Conservation (phyloP, 352 stramenopile genomes). For the Globisporangium paroecandrum region DNA sequence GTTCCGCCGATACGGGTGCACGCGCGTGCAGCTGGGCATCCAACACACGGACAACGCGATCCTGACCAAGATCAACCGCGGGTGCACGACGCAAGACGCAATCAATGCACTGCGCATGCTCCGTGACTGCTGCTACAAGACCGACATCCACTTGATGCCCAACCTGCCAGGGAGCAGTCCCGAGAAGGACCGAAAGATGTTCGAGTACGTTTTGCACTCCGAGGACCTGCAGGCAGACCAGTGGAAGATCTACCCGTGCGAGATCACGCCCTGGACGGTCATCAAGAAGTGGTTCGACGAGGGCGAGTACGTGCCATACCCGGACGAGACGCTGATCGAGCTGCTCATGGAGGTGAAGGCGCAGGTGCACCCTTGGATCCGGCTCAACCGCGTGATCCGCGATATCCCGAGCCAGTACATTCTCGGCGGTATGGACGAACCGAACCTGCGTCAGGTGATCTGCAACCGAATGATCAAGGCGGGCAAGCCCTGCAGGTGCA, state of each 20-base stretch:
- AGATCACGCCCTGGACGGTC: conserved; percentile 89
- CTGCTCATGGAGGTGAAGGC: conserved; percentile 89
- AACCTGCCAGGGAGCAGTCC: conserved; percentile 86
- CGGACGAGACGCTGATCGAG: conserved; percentile 84
- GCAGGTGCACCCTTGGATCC: conserved; percentile 93
- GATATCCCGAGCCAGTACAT: conserved; percentile 95
- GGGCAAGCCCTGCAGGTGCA: conserved; percentile 82
- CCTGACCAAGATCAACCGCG: conserved; percentile 90
- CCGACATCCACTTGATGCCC: conserved; percentile 92
- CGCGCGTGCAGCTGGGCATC: conserved; percentile 87
- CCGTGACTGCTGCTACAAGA: conserved; percentile 93
- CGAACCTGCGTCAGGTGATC: conserved; percentile 90
- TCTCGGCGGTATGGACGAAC: conserved; percentile 89
- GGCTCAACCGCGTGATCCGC: conserved; percentile 91
- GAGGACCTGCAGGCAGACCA: conserved; percentile 91
- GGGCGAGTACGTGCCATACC: conserved; percentile 88
- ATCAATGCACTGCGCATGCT: conserved; percentile 79
- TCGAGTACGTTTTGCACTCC: conserved; percentile 87
- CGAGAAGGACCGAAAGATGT: conserved; percentile 87
- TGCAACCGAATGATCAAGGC: conserved; percentile 73
- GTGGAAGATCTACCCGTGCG: conserved; percentile 95
- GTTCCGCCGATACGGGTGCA: conserved; percentile 83
- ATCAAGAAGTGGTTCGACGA: conserved; percentile 91
- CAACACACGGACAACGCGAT: conserved; percentile 91
- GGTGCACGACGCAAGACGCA: conserved; percentile 71